Evolutionary conservation across 176 grass and related monocot species (phyloP), one percentile per base, ranked within the genome.

Genomic region (Microstegium vimineum): DNA sequence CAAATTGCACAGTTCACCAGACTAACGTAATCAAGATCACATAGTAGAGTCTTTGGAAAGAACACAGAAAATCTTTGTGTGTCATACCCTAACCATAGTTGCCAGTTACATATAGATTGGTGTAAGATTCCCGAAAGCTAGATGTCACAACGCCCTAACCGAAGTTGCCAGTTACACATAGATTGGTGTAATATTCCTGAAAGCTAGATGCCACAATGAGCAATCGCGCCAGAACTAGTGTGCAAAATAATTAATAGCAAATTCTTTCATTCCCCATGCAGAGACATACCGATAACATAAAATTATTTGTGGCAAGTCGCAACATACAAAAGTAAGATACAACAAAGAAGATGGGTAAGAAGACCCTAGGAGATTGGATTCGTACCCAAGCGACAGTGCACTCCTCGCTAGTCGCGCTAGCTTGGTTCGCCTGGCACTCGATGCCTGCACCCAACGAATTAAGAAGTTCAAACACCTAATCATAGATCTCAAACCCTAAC

Each of bases 391-490:
- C 97, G 59, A 99, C 97, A 13, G 97, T 99, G 85, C 97, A 99
- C 74, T 99, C 97, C 66, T 99, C 97, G 61, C 97, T 99, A 33
- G 97, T 99, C 17, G 97, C 97, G 82, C 97, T 99, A 8, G 97
- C 97, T 62, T 99, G 97, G 86, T 99, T 99, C 26, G 97, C 97
- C 74, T 99, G 97, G 85, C 97, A 99, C 87, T 99, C 97, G 41
- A 99, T 99, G 91, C 97, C 97, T 99, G 84, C 69, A 84, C 0
- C 33, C 63, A 83, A 85, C 6, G 25, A 60, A 76, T 6, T 1
- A 59, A 34, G 52, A 71, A 73, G 17, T 17, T 73, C 70, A 87
- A 87, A 62, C 38, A 76, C 28, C 61, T 88, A 27, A 27, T 8
- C 63, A 11, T 5, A 82, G 72, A 61, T 79, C 47, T 13, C 13